Percentiles rank a stretch among this genome's conserved stretches.
phyloP scores from a whole-genome alignment of 1,284 basidiomycete species.

The Cutaneotrichosporon sp. region DNA sequence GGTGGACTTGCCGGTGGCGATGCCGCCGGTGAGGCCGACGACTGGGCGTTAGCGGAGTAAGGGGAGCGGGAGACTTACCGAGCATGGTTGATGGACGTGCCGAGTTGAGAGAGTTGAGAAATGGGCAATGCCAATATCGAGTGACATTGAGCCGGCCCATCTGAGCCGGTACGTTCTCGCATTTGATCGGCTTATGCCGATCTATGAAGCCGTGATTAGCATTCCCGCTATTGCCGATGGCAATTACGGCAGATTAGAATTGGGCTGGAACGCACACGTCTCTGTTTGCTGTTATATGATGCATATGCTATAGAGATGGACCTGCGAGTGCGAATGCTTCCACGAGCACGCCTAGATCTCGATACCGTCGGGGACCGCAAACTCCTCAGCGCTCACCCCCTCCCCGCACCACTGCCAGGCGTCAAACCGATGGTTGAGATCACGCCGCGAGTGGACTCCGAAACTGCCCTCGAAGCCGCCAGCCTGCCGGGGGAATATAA shows the following conservation, averaged over 20 bases:
- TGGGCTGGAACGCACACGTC: too few relatives aligned
- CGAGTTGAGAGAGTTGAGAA: background rate
- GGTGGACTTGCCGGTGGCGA: constrained; percentile 86
- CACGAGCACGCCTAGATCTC: too few relatives aligned
- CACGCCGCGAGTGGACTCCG: constrained; percentile 67
- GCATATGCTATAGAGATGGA: too few relatives aligned
- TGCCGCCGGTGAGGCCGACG: constrained; percentile 91
- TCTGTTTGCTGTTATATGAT: too few relatives aligned
- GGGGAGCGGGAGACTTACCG: background rate
- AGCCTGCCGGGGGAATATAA: constrained; percentile 62
- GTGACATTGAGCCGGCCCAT: constrained; percentile 45
- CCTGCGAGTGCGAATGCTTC: too few relatives aligned
- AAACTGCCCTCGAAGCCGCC: constrained; percentile 43
- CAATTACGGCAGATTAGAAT: too few relatives aligned
- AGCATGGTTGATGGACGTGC: background rate
- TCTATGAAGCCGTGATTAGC: too few relatives aligned
- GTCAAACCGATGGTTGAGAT: constrained; percentile 77
- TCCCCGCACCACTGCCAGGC: constrained; percentile 51
- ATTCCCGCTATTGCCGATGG: too few relatives aligned
- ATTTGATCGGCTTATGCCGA: too few relatives aligned
- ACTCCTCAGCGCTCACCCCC: constrained; percentile 22
- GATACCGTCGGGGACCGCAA: constrained; percentile 3
- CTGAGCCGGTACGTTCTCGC: too few relatives aligned
- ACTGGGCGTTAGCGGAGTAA: constrained; percentile 53
- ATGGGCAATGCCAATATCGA: constrained; percentile 8